A percentile compares a stretch with the other conserved stretches of the same genome.
Conservation (phyloP, 2,329 filamentous ascomycete genomes). For the Gaeumannomyces sp. region DNA sequence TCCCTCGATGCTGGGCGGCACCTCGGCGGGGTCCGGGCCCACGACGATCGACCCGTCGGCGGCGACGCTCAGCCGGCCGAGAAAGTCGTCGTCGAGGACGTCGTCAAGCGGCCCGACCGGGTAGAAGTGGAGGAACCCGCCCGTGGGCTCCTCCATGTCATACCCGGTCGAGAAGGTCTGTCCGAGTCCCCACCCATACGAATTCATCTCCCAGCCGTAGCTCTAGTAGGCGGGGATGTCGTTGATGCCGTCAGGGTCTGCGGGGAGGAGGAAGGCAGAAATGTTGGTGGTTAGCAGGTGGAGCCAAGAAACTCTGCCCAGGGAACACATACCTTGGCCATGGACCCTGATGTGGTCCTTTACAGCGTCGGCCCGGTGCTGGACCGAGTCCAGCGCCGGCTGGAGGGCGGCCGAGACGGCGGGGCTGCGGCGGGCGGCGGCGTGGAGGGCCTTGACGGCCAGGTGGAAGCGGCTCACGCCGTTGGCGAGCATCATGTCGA, state of each 20-base stretch:
- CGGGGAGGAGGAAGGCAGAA: neutral
- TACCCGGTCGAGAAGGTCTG: neutral
- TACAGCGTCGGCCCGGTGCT: conserved; percentile 28
- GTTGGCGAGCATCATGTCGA: conserved; percentile 65
- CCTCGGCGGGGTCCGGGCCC: too few relatives aligned
- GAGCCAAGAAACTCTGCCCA: neutral
- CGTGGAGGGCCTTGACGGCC: conserved; percentile 45
- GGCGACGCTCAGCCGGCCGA: neutral
- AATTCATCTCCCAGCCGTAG: neutral
- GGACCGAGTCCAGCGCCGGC: conserved; percentile 25
- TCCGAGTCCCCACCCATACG: neutral
- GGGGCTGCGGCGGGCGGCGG: conserved; percentile 26
- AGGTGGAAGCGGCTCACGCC: conserved; percentile 54
- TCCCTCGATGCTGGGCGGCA: too few relatives aligned
- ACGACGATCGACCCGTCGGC: neutral
- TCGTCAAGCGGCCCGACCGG: neutral
- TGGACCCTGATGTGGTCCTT: conserved; percentile 40
- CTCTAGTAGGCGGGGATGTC: neutral
- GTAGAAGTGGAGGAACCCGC: neutral
- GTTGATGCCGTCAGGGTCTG: neutral
- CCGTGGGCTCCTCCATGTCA: neutral
- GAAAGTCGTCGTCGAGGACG: neutral
- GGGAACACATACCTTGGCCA: neutral
- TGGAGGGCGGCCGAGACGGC: neutral
- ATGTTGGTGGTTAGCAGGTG: neutral